Evolutionary conservation across 768 basidiomycete genomes (phyloP), one percentile per base, ranked within the genome.

Genomic region (Hypholoma fasciculare): DNA sequence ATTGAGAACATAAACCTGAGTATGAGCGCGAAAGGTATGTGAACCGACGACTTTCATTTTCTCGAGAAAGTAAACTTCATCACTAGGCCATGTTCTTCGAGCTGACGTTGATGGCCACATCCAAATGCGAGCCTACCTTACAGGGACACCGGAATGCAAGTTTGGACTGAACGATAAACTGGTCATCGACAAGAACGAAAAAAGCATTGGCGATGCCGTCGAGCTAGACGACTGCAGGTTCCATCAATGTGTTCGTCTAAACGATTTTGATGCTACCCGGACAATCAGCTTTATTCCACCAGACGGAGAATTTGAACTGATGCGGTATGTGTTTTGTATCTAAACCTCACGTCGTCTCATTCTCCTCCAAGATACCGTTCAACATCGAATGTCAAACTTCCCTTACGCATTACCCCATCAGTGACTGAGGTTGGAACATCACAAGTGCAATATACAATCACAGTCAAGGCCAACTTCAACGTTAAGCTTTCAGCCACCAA

Each of bases 101-200:
- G 94, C 96, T 7, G 96, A 99, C 62, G 95, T 99, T 7, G 96
- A 98, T 67, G 96, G 96, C 0, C 96, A 98, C 63, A 96, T 99
- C 64, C 84, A 95, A 69, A 98, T 99, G 96, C 86, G 96, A 11
- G 96, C 96, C 6, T 99, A 98, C 71, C 80, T 99, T 27, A 89
- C 94, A 27, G 97, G 97, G 13, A 96, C 92, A 13, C 97, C 97
- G 0, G 97, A 99, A 68, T 98, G 97, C 82, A 98, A 98, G 72
- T 98, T 99, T 63, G 97, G 97, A 12, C 78, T 99, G 61, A 99
- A 99, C 67, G 97, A 98, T 76, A 98, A 98, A 74, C 84, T 98
- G 20, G 95, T 98, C 20, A 90, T 98, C 49, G 95, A 97, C 79
- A 95, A 95, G 77, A 84, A 81, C 68, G 82, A 83, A 56, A 78